Percentiles rank a stretch among this genome's conserved stretches.
phyloP scores from a whole-genome alignment of 805 yeast genomes.

The Yamadazyma olivae region DNA sequence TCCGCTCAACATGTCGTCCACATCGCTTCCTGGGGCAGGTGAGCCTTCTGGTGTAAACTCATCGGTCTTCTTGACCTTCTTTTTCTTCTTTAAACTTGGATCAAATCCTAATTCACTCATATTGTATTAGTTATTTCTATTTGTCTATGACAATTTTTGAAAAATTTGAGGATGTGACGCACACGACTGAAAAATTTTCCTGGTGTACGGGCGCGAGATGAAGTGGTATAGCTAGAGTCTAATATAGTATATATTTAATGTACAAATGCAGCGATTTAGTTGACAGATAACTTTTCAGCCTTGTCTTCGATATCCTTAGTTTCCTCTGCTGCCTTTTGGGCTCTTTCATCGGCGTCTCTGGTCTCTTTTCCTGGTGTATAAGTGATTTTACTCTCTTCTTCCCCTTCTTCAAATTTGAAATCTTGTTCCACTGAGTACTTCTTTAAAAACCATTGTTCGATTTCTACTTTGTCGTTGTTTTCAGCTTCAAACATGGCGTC shows the following conservation, averaged over 20 bases:
- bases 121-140: slow-evolving; percentile 5
- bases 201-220: background rate
- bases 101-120: slow-evolving; percentile 66
- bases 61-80: slow-evolving; percentile 54
- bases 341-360: slow-evolving; percentile 38
- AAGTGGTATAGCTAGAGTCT: no score
- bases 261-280: background rate
- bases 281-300: slow-evolving; percentile 4
- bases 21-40: slow-evolving; percentile 30
- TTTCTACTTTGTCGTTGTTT: slow-evolving; percentile 66
- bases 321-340: slow-evolving; percentile 25
- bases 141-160: background rate
- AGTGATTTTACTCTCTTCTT: slow-evolving; percentile 40
- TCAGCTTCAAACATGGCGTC: slow-evolving; percentile 92
- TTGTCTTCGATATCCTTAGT: slow-evolving; percentile 22
- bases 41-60: slow-evolving; percentile 29
- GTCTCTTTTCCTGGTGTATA: slow-evolving; percentile 43
- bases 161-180: slow-evolving; percentile 5
- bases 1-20: slow-evolving; percentile 67
- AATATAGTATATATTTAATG: background rate
- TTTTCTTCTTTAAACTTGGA: slow-evolving; percentile 73
- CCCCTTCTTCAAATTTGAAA: slow-evolving; percentile 40
- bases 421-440: slow-evolving; percentile 67
- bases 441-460: slow-evolving; percentile 73
- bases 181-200: slow-evolving; percentile 11